phyloP scores from a whole-genome alignment of 805 yeast species.

The Isabelozyma heimii region DNA sequence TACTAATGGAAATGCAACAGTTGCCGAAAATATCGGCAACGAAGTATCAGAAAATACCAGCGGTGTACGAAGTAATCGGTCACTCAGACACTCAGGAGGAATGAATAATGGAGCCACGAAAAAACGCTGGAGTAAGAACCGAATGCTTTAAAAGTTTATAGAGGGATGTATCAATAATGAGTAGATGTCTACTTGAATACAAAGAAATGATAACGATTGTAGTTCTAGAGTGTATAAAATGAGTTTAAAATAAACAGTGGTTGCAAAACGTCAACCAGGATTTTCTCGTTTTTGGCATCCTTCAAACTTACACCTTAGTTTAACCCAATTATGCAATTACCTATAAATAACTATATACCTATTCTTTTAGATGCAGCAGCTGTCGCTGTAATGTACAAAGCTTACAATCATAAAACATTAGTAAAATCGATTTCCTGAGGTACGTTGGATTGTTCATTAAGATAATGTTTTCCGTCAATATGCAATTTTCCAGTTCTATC shows the following conservation, averaged over 20 bases:
- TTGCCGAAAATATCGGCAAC: not conserved
- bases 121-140: not conserved
- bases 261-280: no score
- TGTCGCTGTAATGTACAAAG: not conserved
- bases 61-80: not conserved
- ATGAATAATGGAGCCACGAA: not conserved
- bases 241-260: no score
- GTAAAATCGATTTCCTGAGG: constrained; percentile 8
- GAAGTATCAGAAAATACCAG: not conserved
- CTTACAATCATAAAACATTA: not conserved
- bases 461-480: not conserved
- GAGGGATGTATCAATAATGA: not conserved
- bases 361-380: not conserved
- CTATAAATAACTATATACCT: not conserved
- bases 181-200: not conserved
- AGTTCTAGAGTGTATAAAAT: no score
- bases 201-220: no score
- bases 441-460: not conserved
- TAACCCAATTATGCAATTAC: not conserved
- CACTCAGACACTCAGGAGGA: not conserved
- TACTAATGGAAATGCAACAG: not conserved
- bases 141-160: not conserved
- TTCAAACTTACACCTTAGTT: no score
- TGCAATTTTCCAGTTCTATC: not conserved
- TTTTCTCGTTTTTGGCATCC: no score